These are phyloP conservation scores for Dictyostelium capitatum DNA, from an alignment of 78 protist species.

Conservation along the genomic window DNA sequence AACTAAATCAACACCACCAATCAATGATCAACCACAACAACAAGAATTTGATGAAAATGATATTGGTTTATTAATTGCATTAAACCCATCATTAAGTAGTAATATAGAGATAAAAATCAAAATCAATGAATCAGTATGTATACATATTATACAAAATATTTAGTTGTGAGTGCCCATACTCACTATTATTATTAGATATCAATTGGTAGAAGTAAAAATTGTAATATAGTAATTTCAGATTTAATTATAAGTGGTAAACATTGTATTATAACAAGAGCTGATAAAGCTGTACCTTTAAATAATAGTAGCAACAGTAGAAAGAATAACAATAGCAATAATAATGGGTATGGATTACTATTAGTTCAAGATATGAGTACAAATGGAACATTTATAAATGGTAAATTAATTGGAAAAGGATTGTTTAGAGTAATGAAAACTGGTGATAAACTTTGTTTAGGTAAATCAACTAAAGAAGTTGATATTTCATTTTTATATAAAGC, in stretches of 20 bases:
- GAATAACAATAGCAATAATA: neutral
- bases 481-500: neutral
- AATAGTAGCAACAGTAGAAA: no score
- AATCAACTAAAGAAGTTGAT: conserved; percentile 19
- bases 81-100: neutral
- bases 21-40: neutral
- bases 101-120: neutral
- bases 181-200: neutral
- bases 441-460: conserved; percentile 19
- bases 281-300: neutral
- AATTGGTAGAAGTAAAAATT: conserved; percentile 28
- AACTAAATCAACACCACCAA: conserved; percentile 13
- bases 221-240: conserved; percentile 17
- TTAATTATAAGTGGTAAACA: conserved; percentile 21
- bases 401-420: conserved; percentile 23
- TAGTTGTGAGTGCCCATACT: no score
- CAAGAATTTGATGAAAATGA: conserved; percentile 4
- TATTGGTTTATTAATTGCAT: conserved; percentile 3
- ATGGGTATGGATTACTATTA: neutral
- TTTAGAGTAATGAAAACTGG: neutral
- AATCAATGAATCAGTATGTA: neutral
- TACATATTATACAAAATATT: no score
- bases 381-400: conserved; percentile 46
- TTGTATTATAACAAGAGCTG: conserved; percentile 24
- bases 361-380: conserved; percentile 19